Conservation (phyloP, 2,329 filamentous ascomycete species). For the Aspergillus novoparasiticus region DNA sequence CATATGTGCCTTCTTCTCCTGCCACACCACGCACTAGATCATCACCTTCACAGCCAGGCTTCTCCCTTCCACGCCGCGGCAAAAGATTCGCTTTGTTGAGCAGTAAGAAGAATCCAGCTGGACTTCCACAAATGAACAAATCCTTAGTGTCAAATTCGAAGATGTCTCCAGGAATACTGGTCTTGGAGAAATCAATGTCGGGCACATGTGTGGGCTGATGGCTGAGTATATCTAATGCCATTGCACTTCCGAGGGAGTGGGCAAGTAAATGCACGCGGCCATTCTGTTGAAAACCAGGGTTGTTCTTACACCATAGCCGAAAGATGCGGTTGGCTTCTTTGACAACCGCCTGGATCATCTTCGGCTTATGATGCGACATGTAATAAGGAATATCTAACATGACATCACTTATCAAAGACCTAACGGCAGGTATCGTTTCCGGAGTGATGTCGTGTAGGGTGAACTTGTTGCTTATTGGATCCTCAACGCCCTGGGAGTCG, state of each 20-base stretch:
- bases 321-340: slow-evolving; percentile 95
- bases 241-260: slow-evolving; percentile 90
- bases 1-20: slow-evolving; percentile 79
- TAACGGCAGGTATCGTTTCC: slow-evolving; percentile 84
- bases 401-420: slow-evolving; percentile 91
- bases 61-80: slow-evolving; percentile 74
- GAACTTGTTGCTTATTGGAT: slow-evolving; percentile 64
- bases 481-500: slow-evolving; percentile 53
- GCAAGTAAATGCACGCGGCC: slow-evolving; percentile 91
- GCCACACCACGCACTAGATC: slow-evolving; percentile 66
- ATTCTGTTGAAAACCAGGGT: slow-evolving; percentile 76
- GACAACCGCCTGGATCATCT: slow-evolving; percentile 89
- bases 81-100: slow-evolving; percentile 74
- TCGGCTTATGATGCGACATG: slow-evolving; percentile 91
- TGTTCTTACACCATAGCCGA: slow-evolving; percentile 90
- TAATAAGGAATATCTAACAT: slow-evolving; percentile 99
- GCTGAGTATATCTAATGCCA: slow-evolving; percentile 89
- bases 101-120: slow-evolving; percentile 88
- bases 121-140: slow-evolving; percentile 86
- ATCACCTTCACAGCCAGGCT: slow-evolving; percentile 70
- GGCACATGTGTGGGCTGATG: slow-evolving; percentile 78
- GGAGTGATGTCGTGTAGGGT: slow-evolving; percentile 88
- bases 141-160: slow-evolving; percentile 94
- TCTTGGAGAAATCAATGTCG: slow-evolving; percentile 41
- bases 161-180: slow-evolving; percentile 52